Evolutionary conservation across 2,329 filamentous ascomycete genomes (phyloP), one percentile per base, ranked within the genome.

Genomic region (Aspergillus sp.): DNA sequence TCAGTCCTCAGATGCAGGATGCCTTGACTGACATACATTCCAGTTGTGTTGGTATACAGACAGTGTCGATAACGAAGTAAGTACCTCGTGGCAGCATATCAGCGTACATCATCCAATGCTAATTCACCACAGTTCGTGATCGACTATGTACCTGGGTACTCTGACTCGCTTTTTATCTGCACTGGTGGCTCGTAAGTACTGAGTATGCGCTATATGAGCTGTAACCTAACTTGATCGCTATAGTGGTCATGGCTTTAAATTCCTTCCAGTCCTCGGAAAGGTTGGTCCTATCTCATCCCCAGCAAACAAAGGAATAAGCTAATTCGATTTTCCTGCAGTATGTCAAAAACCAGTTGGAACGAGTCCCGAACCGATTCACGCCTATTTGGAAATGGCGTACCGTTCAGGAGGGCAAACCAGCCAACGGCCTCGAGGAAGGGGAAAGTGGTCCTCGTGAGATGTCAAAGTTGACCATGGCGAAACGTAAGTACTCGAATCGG

Each of bases 161-260:
- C 48, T 7, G 55, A 56, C 33, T 46, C 49, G 4, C 47, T 60
- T 9, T 52, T 59, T 30, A 53, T 58, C 36, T 58, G 56, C 34
- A 49, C 57, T 7, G 61, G 60, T 50, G 60, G 60, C 42, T 51
- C 49, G 49, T 51, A 42, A 48, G 49, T 48, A 44, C 9, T 32
- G 7, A 2, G n/a, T 29, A 33, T 19, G 3, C 35, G 2, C 30
- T 7, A 6, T 32, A 32, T 12, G 28, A 41, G 12, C 19, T 12
- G 7, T 12, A 9, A 32, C 19, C 32, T 45, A 43, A 42, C 38
- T 34, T 12, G 2, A 45, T 28, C 27, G 12, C 19, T 36, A 30
- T 10, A 58, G 57, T 44, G 60, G 60, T 4, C 61, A 62, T 43
- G 61, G 48, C 2, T 63, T 63, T 48, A 64, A 64, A 43, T 64